Percentiles rank a stretch among this genome's conserved stretches.
Evolutionary conservation across 768 basidiomycete genomes (phyloP).

Genomic region (Dioszegia aurantiaca): DNA sequence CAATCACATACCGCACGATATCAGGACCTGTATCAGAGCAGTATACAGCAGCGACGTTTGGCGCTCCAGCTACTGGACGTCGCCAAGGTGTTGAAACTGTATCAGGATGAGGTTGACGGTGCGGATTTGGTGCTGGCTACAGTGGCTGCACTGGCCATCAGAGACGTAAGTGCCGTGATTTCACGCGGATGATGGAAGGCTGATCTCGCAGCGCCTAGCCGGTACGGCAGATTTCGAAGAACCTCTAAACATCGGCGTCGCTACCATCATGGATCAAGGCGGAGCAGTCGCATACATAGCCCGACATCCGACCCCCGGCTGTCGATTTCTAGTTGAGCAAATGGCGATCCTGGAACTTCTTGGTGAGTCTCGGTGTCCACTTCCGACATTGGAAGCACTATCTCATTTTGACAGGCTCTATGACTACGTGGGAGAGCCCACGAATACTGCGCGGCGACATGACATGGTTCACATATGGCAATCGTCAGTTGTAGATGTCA

Average conservation of each 20-base stretch:
- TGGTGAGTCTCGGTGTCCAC: too few relatives aligned
- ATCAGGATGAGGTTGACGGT: conserved; percentile 6
- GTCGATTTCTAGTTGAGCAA: conserved; percentile 34
- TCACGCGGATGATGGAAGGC: neutral
- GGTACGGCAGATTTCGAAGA: too few relatives aligned
- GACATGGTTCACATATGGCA: too few relatives aligned
- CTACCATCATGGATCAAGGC: conserved; percentile 14
- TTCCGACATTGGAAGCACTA: too few relatives aligned
- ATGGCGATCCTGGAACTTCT: conserved; percentile 29
- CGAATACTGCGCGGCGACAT: too few relatives aligned
- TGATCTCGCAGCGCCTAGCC: too few relatives aligned
- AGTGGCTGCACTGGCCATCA: conserved; percentile 20
- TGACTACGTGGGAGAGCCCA: too few relatives aligned
- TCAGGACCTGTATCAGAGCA: conserved; percentile 20
- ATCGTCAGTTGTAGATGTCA: too few relatives aligned
- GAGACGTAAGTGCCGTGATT: conserved; percentile 26
- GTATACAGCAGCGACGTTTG: too few relatives aligned
- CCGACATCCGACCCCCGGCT: neutral
- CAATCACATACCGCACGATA: conserved; percentile 2
- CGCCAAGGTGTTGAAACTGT: neutral
- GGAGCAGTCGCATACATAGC: conserved; percentile 24
- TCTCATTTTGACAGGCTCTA: too few relatives aligned
- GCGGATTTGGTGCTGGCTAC: conserved; percentile 24
- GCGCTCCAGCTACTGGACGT: too few relatives aligned
- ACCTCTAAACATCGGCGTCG: conserved; percentile 16